phyloP scores from a whole-genome alignment of 2,329 filamentous ascomycete genomes.

The Emergomyces pasteurianus region DNA sequence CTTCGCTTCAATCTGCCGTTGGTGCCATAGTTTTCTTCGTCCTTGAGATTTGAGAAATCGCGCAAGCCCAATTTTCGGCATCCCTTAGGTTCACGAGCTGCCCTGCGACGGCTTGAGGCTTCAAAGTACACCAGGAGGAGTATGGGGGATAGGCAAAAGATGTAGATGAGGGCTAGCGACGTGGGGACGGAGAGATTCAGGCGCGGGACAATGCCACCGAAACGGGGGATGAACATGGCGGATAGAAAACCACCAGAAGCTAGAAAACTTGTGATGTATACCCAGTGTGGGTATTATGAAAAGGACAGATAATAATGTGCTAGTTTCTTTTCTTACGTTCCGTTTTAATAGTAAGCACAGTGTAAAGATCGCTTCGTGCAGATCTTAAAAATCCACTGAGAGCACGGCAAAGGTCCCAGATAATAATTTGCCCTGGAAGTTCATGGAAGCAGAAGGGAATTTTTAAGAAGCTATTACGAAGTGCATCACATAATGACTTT shows the following conservation, averaged over 20 bases:
- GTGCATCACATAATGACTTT: not conserved
- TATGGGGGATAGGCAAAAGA: conserved; percentile 9
- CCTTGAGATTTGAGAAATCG: conserved; percentile 40
- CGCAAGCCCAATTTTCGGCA: conserved; percentile 42
- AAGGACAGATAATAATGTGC: not conserved
- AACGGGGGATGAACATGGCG: conserved; percentile 13
- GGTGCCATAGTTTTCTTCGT: conserved; percentile 44
- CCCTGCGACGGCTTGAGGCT: conserved; percentile 1
- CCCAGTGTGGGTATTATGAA: too few species aligned
- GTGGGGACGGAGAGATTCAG: conserved; percentile 7
- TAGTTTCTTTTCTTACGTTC: not conserved
- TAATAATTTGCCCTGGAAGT: not conserved
- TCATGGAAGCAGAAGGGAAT: not conserved
- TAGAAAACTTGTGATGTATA: not conserved
- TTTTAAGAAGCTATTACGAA: not conserved
- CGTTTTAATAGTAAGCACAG: not conserved
- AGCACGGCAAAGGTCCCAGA: not conserved
- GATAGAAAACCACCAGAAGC: not conserved
- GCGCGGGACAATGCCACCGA: conserved; percentile 7
- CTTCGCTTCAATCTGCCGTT: conserved; percentile 20
- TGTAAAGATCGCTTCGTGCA: not conserved
- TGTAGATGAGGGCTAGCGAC: conserved; percentile 9
- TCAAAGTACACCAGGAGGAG: conserved; percentile 5
- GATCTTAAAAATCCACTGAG: not conserved
- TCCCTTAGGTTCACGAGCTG: conserved; percentile 30